Conservation (phyloP, 371 early-diverging fungal species). For the Massospora cicadina region DNA sequence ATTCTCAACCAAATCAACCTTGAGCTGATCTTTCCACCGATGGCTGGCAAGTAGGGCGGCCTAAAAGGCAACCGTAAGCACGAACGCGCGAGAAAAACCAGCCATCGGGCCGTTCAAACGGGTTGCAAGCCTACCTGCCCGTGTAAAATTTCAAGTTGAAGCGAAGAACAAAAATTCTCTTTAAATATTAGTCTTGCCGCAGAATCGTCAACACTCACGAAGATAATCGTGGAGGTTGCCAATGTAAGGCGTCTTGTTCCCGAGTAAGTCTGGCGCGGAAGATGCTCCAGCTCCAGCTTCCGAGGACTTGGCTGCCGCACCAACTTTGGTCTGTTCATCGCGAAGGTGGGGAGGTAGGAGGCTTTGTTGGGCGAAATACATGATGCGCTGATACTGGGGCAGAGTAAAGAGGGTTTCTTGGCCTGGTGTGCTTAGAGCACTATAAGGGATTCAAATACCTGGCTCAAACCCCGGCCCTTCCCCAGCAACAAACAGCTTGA, state of each 20-base stretch:
- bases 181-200: neutral
- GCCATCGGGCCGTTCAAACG: too few relatives aligned
- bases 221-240: neutral
- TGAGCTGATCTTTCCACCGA: neutral
- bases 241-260: neutral
- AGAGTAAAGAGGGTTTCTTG: neutral
- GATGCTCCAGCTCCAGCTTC: neutral
- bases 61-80: neutral
- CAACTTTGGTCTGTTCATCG: neutral
- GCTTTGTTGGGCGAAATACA: neutral
- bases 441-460: neutral
- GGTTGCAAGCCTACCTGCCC: neutral
- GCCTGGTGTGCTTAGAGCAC: neutral
- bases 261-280: neutral
- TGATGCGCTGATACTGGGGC: constrained; percentile 1
- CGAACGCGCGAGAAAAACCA: too few relatives aligned
- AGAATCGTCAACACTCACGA: neutral
- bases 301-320: neutral
- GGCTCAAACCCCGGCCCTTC: neutral
- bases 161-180: neutral
- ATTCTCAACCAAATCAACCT: neutral
- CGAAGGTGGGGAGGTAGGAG: constrained; percentile 7
- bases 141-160: neutral
- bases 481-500: constrained; percentile 3
- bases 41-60: neutral